Base-by-base conservation (phyloP, 768 basidiomycete species). In the Thelephora ganbajun region DNA sequence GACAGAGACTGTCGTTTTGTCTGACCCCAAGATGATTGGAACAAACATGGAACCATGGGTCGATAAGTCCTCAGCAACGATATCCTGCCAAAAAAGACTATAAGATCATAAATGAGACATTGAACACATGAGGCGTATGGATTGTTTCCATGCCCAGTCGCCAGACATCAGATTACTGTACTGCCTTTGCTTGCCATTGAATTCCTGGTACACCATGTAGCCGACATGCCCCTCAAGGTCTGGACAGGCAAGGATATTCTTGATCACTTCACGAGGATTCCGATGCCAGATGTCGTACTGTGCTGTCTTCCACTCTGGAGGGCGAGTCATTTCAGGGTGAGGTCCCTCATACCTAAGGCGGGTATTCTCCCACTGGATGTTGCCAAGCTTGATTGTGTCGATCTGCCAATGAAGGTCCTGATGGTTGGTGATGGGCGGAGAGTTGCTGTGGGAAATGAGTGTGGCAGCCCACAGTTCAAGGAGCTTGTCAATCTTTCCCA, bases 141-240 rank as follows among this genome's bases (percentile, higher is more conserved):
- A 63, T 43, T 73, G 68, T 5, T 55, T 46, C 67, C 66, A 72
- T 3, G 65, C 65, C 54, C 60, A 71, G 26, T 66, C 56, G 2
- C 65, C 70, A 0, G 67, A 68, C 65, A 71, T 69, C 13, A 72
- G 52, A 54, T 71, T 56, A 2, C 34, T 33, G 46, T 53, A 67
- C 3, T 52, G 57, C 0, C 61, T 51, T 6, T 48, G 22, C 0
- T 57, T 62, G 7, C 46, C 39, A 13, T 61, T 59, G 33, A 54
- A 53, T 5, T 59, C 57, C 11, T 56, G 50, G 35, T 62, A 60
- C 0, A 67, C 64, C 3, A 54, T 53, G 43, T 53, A 57, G 48
- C 70, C 66, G 9, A 66, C 61, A 16, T 61, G 52, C 1, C 50
- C 56, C 0, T 53, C 46, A 43, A 67, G 66, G 19, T 67, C 66